phyloP scores from a whole-genome alignment of 2,329 filamentous ascomycete species.

The Davidsoniella neocaledoniae region DNA sequence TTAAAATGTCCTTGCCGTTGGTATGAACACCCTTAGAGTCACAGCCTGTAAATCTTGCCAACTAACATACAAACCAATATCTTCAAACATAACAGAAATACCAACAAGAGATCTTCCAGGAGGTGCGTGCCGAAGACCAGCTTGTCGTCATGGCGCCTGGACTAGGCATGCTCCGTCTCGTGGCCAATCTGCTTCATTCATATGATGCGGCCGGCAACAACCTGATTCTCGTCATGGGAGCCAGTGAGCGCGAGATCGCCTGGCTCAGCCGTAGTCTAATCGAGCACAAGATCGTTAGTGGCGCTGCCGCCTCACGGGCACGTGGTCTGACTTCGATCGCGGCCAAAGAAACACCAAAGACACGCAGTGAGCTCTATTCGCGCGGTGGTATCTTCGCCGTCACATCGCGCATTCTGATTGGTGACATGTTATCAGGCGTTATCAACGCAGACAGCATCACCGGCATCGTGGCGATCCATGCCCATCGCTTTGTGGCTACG shows the following conservation, averaged over 20 bases:
- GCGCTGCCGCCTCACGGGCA: conserved; percentile 42
- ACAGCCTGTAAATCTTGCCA: not conserved
- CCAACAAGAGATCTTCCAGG: conserved; percentile 88
- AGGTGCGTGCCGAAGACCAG: conserved; percentile 80
- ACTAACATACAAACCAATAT: not conserved
- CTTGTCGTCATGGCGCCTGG: conserved; percentile 83
- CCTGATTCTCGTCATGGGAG: conserved; percentile 72
- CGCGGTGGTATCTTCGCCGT: conserved; percentile 87
- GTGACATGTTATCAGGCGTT: conserved; percentile 75
- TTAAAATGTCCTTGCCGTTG: conserved; percentile 67
- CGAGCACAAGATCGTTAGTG: conserved; percentile 81
- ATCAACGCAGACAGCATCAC: conserved; percentile 73
- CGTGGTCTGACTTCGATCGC: conserved; percentile 83
- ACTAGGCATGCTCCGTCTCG: conserved; percentile 75
- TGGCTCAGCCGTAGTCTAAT: conserved; percentile 95
- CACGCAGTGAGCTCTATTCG: conserved; percentile 80
- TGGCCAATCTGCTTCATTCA: conserved; percentile 91
- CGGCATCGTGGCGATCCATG: conserved; percentile 73
- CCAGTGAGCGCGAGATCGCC: conserved; percentile 82
- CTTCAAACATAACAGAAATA: conserved; percentile 43
- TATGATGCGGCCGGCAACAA: conserved; percentile 95
- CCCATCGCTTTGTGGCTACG: conserved; percentile 71
- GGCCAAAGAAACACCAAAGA: conserved; percentile 81
- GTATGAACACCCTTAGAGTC: conserved; percentile 24
- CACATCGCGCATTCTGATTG: conserved; percentile 85